phyloP scores from a whole-genome alignment of 2,329 filamentous ascomycete species.

The Trichoderma semiorbis region DNA sequence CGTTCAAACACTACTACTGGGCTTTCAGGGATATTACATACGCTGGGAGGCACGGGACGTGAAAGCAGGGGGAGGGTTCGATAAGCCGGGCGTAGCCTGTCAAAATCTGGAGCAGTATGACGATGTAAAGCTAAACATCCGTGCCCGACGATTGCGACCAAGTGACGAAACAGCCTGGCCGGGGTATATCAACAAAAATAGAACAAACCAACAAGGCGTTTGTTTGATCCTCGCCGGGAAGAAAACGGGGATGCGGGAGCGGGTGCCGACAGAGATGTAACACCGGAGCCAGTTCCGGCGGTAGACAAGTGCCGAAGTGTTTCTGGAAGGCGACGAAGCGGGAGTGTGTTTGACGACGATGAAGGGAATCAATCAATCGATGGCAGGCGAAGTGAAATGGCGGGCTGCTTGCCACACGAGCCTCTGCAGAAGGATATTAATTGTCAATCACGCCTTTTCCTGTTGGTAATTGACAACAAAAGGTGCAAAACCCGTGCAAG shows the following conservation, averaged over 20 bases:
- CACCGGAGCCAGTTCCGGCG: background rate
- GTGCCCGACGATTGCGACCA: background rate
- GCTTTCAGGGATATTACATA: background rate
- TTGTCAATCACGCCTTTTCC: background rate
- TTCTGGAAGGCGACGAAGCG: constrained; percentile 9
- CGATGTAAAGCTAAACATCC: background rate
- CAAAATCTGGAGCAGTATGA: background rate
- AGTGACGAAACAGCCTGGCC: background rate
- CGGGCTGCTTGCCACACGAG: background rate
- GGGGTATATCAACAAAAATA: constrained; percentile 5
- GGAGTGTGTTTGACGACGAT: background rate
- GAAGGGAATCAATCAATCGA: background rate
- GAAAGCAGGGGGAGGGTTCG: background rate
- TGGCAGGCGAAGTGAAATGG: background rate
- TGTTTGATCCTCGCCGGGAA: constrained; percentile 3
- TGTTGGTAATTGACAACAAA: background rate
- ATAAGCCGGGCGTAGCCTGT: constrained; percentile 4
- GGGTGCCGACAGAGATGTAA: constrained; percentile 5
- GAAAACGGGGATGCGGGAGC: background rate
- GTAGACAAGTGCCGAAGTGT: background rate
- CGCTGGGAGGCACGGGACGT: constrained; percentile 10
- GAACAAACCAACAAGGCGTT: constrained; percentile 1
- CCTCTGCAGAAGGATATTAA: background rate
- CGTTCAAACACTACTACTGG: background rate
- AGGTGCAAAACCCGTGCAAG: background rate